Conservation (phyloP, 352 stramenopile species). For the Globisporangium megalacanthum region DNA sequence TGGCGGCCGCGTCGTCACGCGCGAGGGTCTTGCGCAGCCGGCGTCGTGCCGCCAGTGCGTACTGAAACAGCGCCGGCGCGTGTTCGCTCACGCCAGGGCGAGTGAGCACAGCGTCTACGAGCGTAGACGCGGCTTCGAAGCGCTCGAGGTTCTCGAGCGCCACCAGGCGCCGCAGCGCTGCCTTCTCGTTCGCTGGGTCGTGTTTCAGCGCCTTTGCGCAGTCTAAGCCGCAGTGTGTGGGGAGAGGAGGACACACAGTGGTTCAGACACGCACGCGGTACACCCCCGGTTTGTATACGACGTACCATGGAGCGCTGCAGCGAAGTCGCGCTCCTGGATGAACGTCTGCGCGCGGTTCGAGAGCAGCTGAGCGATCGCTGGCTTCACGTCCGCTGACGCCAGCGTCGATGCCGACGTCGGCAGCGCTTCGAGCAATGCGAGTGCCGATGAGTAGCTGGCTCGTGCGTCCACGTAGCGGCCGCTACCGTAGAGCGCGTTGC, state of each 20-base stretch:
- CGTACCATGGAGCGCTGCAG: constrained; percentile 36
- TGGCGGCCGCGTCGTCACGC: constrained; percentile 44
- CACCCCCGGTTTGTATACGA: too few relatives aligned
- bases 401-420: not conserved
- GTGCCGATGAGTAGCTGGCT: constrained; percentile 37
- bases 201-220: constrained; percentile 43
- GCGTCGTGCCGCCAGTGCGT: constrained; percentile 39
- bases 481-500: constrained; percentile 47
- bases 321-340: constrained; percentile 74
- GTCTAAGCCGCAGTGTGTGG: constrained; percentile 20
- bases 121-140: constrained; percentile 52
- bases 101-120: constrained; percentile 45
- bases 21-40: constrained; percentile 51
- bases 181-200: constrained; percentile 63
- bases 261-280: too few relatives aligned
- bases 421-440: constrained; percentile 20
- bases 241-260: too few relatives aligned
- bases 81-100: not conserved
- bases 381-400: not conserved
- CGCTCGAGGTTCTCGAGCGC: constrained; percentile 74
- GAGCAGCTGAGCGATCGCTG: constrained; percentile 30
- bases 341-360: constrained; percentile 66
- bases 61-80: constrained; percentile 39
- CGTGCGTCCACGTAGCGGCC: constrained; percentile 57
- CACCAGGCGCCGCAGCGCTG: constrained; percentile 47